Evolutionary conservation across 208 protist species (phyloP).

Genomic region (Porcisia hertigi): DNA sequence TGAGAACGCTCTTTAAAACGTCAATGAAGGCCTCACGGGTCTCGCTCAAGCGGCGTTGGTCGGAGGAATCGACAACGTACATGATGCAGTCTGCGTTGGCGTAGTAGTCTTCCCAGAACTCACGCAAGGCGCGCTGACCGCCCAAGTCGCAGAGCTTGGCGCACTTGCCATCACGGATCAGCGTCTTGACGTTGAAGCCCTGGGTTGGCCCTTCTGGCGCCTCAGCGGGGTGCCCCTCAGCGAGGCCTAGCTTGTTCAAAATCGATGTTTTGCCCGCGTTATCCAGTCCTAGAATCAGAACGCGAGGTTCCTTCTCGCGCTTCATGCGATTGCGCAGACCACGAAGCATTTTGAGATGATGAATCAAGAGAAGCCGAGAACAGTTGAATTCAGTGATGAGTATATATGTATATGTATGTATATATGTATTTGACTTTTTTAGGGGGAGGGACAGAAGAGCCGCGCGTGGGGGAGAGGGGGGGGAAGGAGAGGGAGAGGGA

Average conservation of each 20-base stretch:
- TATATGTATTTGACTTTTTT: too few relatives aligned
- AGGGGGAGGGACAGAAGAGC: too few relatives aligned
- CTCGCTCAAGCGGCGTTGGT: slow-evolving; percentile 90
- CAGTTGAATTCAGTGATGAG: too few relatives aligned
- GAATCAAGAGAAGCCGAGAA: neutral
- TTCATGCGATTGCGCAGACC: slow-evolving; percentile 89
- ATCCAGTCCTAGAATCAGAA: slow-evolving; percentile 95
- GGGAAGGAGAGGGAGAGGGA: too few relatives aligned
- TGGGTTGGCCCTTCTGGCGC: slow-evolving; percentile 98
- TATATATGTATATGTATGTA: too few relatives aligned
- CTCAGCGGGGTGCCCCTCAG: slow-evolving; percentile 40
- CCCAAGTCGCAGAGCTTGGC: slow-evolving; percentile 99
- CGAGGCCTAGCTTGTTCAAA: slow-evolving; percentile 91
- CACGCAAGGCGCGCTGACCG: slow-evolving; percentile 98
- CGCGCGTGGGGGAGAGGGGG: too few relatives aligned
- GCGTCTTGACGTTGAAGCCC: slow-evolving; percentile 99
- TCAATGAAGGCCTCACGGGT: slow-evolving; percentile 92
- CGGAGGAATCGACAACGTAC: slow-evolving; percentile 96
- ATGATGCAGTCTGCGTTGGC: slow-evolving; percentile 96
- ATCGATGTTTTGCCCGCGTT: slow-evolving; percentile 98
- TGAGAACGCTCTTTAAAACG: slow-evolving; percentile 95
- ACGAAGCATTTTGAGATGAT: slow-evolving; percentile 58
- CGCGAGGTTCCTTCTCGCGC: slow-evolving; percentile 91
- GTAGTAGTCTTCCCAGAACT: slow-evolving; percentile 99
- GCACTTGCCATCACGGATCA: slow-evolving; percentile 93